Evolutionary conservation across 768 basidiomycete species (phyloP), one percentile per base, ranked within the genome.

Genomic region (Fibroporia radiculosa): DNA sequence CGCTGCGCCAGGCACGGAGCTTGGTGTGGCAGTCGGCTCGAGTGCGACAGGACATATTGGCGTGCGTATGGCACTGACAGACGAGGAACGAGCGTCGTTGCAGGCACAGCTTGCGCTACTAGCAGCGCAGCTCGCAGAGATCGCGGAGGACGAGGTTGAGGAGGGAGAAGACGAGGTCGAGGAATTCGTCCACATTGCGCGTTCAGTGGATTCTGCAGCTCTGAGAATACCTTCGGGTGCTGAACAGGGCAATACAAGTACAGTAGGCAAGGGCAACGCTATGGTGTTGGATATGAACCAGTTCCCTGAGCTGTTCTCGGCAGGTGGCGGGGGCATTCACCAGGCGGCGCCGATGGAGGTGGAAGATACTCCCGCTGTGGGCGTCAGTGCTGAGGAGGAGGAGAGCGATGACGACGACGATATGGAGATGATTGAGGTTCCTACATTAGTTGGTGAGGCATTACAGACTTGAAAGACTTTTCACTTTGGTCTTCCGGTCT

Each of bases 41-140:
- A 43, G 42, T 19, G 28, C 50, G 20, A 23, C 31, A 41, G 51
- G 48, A 4, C 39, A 37, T 16, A 33, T 43, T 16, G 33, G 39
- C 0, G 22, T 31, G 31, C 34, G 48, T 40, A 45, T 55, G 23
- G 60, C 60, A 29, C 60, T 69, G 4, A 60, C 65, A 23, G 66
- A 67, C 33, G 66, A 70, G 42, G 67, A 74, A 36, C 72, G 86
- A 14, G 83, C 84, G 27, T 76, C 80, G 42, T 60, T 88, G 42
- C 85, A 87, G 55, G 83, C 81, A 1, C 82, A 82, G 51, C 68
- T 88, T 34, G 84, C 79, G 2, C 68, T 88, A 24, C 59, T 88
- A 44, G 82, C 84, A 4, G 81, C 79, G 0, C 86, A 88, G 55
- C 58, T 89, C 20, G 74, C 76, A 20, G 85, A 85, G 57, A 67